phyloP scores from a whole-genome alignment of 148 eudicot species.

The Silene latifolia region DNA sequence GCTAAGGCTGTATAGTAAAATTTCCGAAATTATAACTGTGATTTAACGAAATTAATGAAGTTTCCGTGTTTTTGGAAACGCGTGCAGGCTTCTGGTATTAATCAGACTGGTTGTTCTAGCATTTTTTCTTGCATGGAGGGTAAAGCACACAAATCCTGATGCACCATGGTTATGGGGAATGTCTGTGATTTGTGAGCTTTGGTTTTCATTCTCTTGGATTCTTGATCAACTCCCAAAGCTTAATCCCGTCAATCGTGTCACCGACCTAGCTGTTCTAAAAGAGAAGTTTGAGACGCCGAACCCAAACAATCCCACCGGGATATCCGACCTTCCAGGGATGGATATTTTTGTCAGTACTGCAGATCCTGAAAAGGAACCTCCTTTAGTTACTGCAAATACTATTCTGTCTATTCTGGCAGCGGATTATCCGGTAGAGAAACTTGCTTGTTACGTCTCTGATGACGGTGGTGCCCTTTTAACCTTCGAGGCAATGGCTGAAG shows the following conservation, averaged over 20 bases:
- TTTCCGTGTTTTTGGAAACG: neutral
- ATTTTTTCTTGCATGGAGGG: conserved; percentile 71
- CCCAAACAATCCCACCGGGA: conserved; percentile 67
- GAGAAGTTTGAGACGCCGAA: conserved; percentile 75
- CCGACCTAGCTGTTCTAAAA: conserved; percentile 65
- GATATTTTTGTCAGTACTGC: conserved; percentile 91
- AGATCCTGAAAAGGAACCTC: conserved; percentile 93
- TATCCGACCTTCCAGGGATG: conserved; percentile 86
- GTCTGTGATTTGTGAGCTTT: conserved; percentile 82
- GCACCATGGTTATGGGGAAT: conserved; percentile 87
- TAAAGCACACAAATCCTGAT: conserved; percentile 56
- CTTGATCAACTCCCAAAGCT: conserved; percentile 91
- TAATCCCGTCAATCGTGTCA: conserved; percentile 70
- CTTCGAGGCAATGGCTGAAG: conserved; percentile 96
- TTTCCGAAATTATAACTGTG: neutral
- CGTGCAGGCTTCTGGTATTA: conserved; percentile 70
- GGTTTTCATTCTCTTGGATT: conserved; percentile 95
- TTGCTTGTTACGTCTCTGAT: conserved; percentile 91
- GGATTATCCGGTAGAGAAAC: conserved; percentile 86
- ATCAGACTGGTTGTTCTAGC: conserved; percentile 65
- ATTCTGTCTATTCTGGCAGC: conserved; percentile 84
- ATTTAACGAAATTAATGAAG: neutral
- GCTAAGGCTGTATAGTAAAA: neutral
- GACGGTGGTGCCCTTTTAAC: conserved; percentile 91
- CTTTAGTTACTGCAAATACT: conserved; percentile 86